Conservation (phyloP, 176 grass and related monocot species). For the Pharus latifolius region DNA sequence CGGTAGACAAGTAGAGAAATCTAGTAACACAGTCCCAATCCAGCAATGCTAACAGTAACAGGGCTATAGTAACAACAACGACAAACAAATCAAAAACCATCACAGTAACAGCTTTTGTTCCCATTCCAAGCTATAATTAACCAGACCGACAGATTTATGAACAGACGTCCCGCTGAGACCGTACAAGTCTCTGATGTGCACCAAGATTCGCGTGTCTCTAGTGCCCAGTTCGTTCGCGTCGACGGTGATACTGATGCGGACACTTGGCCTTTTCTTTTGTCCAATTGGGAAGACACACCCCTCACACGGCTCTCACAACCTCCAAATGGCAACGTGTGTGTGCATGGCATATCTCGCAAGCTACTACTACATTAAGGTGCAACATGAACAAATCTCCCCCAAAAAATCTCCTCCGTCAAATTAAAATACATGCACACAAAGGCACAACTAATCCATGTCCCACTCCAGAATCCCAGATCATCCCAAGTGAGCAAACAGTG, state of each 20-base stretch:
- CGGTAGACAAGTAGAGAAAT: too few relatives aligned
- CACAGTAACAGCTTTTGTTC: too few relatives aligned
- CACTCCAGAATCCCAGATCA: constrained; percentile 17
- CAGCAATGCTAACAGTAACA: too few relatives aligned
- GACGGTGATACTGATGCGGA: constrained; percentile 35
- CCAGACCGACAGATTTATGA: too few relatives aligned
- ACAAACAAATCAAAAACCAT: too few relatives aligned
- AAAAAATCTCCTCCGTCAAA: neutral
- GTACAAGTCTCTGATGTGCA: neutral
- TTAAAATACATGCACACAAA: neutral
- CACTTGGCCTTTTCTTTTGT: neutral
- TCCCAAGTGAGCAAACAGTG: neutral
- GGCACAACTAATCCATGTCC: constrained; percentile 1
- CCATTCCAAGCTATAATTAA: too few relatives aligned
- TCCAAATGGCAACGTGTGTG: constrained; percentile 16
- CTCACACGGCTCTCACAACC: neutral
- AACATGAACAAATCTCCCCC: neutral
- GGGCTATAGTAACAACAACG: too few relatives aligned
- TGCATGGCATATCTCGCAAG: constrained; percentile 1
- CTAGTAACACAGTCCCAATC: too few relatives aligned
- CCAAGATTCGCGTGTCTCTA: constrained; percentile 26
- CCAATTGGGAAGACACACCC: neutral
- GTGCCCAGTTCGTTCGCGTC: constrained; percentile 1
- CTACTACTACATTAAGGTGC: neutral
- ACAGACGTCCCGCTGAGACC: too few relatives aligned